Percentiles rank a stretch among this genome's conserved stretches.
These are phyloP conservation scores for Amanita phalloides DNA, from an alignment of 768 basidiomycete genomes.

Conservation along the genomic window DNA sequence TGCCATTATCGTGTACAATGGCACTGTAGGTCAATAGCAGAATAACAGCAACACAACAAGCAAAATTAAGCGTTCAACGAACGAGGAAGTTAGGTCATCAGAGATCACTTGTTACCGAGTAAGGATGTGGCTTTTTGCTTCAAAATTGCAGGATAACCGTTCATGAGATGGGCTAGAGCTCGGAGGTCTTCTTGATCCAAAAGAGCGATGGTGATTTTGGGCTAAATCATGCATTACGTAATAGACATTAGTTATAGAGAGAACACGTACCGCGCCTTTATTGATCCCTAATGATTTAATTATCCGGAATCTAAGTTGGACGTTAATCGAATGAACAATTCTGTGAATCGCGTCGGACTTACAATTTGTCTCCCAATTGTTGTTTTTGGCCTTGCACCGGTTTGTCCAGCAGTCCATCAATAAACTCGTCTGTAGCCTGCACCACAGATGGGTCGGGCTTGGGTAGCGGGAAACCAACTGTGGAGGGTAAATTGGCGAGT, in stretches of 20 bases:
- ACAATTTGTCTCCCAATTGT: constrained; percentile 71
- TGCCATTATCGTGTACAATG: too few relatives aligned
- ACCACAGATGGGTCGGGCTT: constrained; percentile 64
- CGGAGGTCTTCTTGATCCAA: constrained; percentile 81
- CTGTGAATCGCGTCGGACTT: constrained; percentile 15
- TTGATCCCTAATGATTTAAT: constrained; percentile 80
- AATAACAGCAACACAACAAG: background rate
- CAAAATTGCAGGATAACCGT: constrained; percentile 72
- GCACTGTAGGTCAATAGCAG: background rate
- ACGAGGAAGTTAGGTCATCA: background rate
- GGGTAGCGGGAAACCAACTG: constrained; percentile 45
- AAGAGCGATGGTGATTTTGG: constrained; percentile 76
- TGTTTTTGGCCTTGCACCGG: constrained; percentile 62
- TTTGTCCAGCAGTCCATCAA: constrained; percentile 50
- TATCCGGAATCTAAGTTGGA: constrained; percentile 30
- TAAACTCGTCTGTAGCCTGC: constrained; percentile 62
- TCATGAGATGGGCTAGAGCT: constrained; percentile 76
- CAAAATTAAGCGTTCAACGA: background rate
- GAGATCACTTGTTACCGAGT: constrained; percentile 14
- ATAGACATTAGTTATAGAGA: background rate
- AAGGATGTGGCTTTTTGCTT: constrained; percentile 59
- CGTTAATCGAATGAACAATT: background rate
- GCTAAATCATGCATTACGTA: constrained; percentile 25
- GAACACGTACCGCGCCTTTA: constrained; percentile 56
- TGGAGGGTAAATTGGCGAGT: constrained; percentile 41